Conservation (phyloP, 257 asterid species). For the Solanum ahanhuiri region DNA sequence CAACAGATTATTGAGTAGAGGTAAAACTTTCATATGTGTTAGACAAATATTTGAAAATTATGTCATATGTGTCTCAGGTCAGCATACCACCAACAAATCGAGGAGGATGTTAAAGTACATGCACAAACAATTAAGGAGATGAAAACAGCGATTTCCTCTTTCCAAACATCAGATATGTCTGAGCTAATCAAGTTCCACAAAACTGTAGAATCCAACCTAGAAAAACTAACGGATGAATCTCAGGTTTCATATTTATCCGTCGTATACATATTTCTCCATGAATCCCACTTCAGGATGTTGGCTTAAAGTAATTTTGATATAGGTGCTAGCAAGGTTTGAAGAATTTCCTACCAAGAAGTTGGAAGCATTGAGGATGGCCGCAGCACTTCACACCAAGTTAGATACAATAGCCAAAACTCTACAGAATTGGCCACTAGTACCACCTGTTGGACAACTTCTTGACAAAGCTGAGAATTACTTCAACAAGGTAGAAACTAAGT, state of each 20-base stretch:
- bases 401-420: conserved; percentile 38
- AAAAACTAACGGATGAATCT: conserved; percentile 22
- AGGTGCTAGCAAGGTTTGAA: conserved; percentile 84
- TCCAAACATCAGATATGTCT: conserved; percentile 19
- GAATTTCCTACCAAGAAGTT: conserved; percentile 71
- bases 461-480: conserved; percentile 67
- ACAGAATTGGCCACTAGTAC: conserved; percentile 39
- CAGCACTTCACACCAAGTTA: conserved; percentile 51
- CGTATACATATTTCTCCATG: not conserved
- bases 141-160: conserved; percentile 9
- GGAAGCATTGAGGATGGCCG: conserved; percentile 83
- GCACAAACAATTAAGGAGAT: conserved; percentile 14
- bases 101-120: conserved; percentile 22
- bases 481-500: conserved; percentile 38
- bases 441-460: conserved; percentile 47
- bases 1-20: not conserved
- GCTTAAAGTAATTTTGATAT: not conserved
- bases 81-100: conserved; percentile 75
- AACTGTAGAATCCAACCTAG: conserved; percentile 17
- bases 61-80: conserved; percentile 42
- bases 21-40: not conserved
- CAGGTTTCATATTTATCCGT: conserved; percentile 3
- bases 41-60: not conserved
- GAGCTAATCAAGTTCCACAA: conserved; percentile 19
- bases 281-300: not conserved